Evolutionary conservation across 2,329 filamentous ascomycete species (phyloP).

Genomic region (Penicillium sp.): DNA sequence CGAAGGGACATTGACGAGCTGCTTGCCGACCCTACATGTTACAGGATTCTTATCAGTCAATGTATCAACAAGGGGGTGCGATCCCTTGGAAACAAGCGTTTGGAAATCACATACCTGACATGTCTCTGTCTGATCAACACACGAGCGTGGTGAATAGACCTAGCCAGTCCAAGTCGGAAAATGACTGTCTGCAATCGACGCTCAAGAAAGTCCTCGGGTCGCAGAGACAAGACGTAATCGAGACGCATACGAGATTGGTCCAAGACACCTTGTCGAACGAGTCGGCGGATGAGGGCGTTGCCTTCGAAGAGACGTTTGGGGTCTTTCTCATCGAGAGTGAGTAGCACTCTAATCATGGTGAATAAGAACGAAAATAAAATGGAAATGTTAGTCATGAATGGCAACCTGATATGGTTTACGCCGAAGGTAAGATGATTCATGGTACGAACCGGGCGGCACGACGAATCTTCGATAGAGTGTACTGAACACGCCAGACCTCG

Average conservation of each 20-base stretch:
- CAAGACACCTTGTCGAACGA: not conserved
- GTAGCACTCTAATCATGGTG: not conserved
- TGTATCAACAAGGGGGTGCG: too few species aligned
- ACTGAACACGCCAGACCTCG: conserved; percentile 1
- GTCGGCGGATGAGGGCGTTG: not conserved
- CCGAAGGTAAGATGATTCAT: too few species aligned
- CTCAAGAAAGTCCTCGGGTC: not conserved
- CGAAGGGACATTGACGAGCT: not conserved
- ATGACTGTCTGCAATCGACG: not conserved
- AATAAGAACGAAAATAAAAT: too few species aligned
- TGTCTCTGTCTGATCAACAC: not conserved
- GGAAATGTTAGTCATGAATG: too few species aligned
- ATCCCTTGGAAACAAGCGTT: too few species aligned
- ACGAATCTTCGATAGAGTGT: not conserved
- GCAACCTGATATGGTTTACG: not conserved
- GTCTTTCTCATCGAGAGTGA: not conserved
- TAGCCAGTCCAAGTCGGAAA: not conserved
- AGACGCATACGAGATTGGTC: not conserved
- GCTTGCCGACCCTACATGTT: not conserved
- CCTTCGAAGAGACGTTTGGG: conserved; percentile 1
- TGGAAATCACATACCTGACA: not conserved
- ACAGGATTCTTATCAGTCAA: too few species aligned
- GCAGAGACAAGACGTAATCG: not conserved
- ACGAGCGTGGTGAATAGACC: not conserved
- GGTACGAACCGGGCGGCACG: not conserved